These are phyloP conservation scores for Thielaviopsis populi DNA, from an alignment of 2,329 filamentous ascomycete genomes.

Conservation along the genomic window DNA sequence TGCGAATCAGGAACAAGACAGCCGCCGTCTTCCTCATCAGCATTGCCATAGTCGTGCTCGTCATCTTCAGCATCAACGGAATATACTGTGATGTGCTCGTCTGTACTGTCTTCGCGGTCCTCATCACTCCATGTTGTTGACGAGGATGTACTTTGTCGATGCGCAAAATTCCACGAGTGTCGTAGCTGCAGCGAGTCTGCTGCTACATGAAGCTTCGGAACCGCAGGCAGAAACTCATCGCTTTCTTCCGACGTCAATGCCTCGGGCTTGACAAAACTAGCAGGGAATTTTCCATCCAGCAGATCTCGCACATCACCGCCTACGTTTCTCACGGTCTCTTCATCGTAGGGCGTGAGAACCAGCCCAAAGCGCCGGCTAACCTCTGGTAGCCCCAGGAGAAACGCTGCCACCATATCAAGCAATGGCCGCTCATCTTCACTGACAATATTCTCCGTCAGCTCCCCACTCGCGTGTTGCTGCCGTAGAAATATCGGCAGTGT, in stretches of 20 bases:
- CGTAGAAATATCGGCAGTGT: slow-evolving; percentile 5
- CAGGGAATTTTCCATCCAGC: slow-evolving; percentile 6
- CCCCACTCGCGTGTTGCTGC: not conserved
- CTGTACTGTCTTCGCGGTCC: not conserved
- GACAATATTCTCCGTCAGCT: not conserved
- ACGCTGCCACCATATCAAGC: slow-evolving; percentile 7
- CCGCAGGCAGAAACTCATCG: slow-evolving; percentile 6
- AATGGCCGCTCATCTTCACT: not conserved
- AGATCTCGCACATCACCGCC: slow-evolving; percentile 12
- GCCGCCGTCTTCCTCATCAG: not conserved
- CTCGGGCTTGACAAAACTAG: slow-evolving; percentile 10
- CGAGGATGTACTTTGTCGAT: not conserved
- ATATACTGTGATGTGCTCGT: not conserved
- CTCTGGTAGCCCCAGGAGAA: slow-evolving; percentile 8
- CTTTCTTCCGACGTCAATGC: not conserved
- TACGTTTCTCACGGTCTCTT: slow-evolving; percentile 2
- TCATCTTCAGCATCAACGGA: not conserved
- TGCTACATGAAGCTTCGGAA: not conserved
- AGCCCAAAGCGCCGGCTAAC: slow-evolving; percentile 9
- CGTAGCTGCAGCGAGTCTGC: slow-evolving; percentile 9
- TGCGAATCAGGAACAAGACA: slow-evolving; percentile 7
- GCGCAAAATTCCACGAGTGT: slow-evolving; percentile 9
- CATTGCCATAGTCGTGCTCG: not conserved
- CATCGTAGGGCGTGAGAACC: not conserved
- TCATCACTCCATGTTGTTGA: not conserved